phyloP scores from a whole-genome alignment of 192 early-diverging fungal genomes.

The Pilobolus umbonatus region DNA sequence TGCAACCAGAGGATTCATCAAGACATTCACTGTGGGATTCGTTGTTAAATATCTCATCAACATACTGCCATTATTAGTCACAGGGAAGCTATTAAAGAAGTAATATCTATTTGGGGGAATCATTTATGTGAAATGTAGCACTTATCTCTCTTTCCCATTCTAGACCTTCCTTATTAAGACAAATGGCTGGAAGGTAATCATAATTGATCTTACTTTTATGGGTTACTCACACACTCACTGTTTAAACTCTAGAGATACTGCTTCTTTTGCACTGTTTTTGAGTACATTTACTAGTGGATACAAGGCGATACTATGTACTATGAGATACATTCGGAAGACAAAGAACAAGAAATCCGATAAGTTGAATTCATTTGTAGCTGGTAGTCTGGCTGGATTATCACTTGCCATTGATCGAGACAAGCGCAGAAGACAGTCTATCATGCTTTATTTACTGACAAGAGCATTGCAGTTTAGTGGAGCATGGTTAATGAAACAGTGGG shows the following conservation, averaged over 20 bases:
- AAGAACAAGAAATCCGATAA: conserved; percentile 42
- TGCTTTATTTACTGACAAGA: conserved; percentile 60
- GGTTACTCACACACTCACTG: not conserved
- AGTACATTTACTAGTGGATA: conserved; percentile 59
- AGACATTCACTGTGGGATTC: conserved; percentile 57
- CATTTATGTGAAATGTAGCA: not conserved
- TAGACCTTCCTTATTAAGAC: conserved; percentile 41
- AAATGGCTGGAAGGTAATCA: conserved; percentile 41
- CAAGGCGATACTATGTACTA: conserved; percentile 56
- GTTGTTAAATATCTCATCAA: conserved; percentile 55
- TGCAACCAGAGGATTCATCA: conserved; percentile 57
- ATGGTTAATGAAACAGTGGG: conserved; percentile 60
- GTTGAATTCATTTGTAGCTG: conserved; percentile 61
- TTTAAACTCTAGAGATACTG: conserved; percentile 44
- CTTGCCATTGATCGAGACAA: conserved; percentile 56
- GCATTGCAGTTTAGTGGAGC: conserved; percentile 57
- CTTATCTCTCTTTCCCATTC: not conserved
- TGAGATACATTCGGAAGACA: conserved; percentile 44
- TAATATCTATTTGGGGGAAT: conserved; percentile 14
- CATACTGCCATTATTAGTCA: conserved; percentile 46
- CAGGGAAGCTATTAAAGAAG: conserved; percentile 51
- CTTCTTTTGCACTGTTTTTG: conserved; percentile 63
- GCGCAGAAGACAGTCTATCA: conserved; percentile 55
- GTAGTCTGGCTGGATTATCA: conserved; percentile 55
- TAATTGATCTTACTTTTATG: not conserved